Base-by-base conservation (phyloP, 371 early-diverging fungal genomes). In the Apophysomyces trapeziformis region DNA sequence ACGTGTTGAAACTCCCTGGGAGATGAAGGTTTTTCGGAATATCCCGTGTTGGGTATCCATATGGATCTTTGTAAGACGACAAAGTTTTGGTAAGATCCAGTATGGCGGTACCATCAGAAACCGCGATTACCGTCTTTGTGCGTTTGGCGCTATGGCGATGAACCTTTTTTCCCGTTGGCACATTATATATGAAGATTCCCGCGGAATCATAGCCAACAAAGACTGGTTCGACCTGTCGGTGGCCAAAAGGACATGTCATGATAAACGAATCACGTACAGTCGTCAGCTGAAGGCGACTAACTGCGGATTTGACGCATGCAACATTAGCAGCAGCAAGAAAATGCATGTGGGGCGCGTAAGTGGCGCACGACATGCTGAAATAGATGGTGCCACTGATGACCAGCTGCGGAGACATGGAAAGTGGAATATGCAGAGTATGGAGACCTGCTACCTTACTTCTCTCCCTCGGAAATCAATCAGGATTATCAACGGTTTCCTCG, bases 401-500 rank as follows among this genome's bases (percentile, higher is more conserved):
- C 57, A 57, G 37, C n/a, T 57, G 58, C 58, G 36, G 11, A n/a
- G 58, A 4, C 36, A 11, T 2, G 58, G 58, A 4, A 26, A 2
- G 8, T 58, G 39, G 37, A 2, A 26, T 11, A 58, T 58, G 58
- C 36, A 58, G 38, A 58, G 38, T 14, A 58, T 58, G 38, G 38
- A 35, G 16, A 58, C 11, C 1, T 26, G 26, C 26, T 26, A 26
- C 1, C 36, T 58, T 7, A 58, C 58, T 14, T 58, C 36, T 21
- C 58, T 58, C 58, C 58, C 6, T n/a, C 11, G 58, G 1, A 58
- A 12, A 8, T 58, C 58, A 14, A 43, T 26, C 14, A 43, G 14
- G 11, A 43, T 11, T 43, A 43, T 43, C 11, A 43, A 43, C 43
- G 43, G 43, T 14, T 43, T 43, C 2, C 14, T 2, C 43, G 43